A percentile compares a stretch with the other conserved stretches of the same genome.
These are phyloP conservation scores for Aspergillus sp. DNA, from an alignment of 2,329 filamentous ascomycete species.

Conservation along the genomic window DNA sequence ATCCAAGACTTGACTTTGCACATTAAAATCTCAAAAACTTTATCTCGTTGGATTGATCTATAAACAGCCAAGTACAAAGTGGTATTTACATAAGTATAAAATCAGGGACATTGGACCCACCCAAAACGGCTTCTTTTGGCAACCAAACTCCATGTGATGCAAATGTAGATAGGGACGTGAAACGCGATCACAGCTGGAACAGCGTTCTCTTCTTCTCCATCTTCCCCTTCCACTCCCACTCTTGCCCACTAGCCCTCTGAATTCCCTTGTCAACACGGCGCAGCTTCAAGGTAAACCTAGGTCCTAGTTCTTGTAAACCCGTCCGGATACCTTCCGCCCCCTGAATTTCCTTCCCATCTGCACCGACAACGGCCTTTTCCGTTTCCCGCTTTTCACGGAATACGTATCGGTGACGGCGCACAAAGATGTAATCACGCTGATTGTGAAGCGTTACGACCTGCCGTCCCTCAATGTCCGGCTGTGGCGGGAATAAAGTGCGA, in stretches of 20 bases:
- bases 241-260: conserved; percentile 70
- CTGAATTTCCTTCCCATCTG: conserved; percentile 79
- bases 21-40: too few relatives aligned
- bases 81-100: conserved; percentile 6
- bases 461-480: conserved; percentile 79
- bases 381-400: conserved; percentile 85
- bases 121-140: background rate
- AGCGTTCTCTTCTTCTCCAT: conserved; percentile 94
- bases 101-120: background rate
- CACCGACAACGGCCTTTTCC: conserved; percentile 80
- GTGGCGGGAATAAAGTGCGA: conserved; percentile 73
- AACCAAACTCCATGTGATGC: conserved; percentile 18
- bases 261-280: conserved; percentile 90
- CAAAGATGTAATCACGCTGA: conserved; percentile 93
- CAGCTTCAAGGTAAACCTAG: conserved; percentile 80
- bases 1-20: background rate
- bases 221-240: conserved; percentile 95
- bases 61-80: conserved; percentile 1
- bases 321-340: conserved; percentile 84
- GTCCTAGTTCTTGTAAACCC: conserved; percentile 87
- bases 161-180: conserved; percentile 13
- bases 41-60: background rate
- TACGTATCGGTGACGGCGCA: conserved; percentile 84
- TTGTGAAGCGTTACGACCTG: conserved; percentile 94
- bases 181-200: conserved; percentile 71